Evolutionary conservation across 2,329 filamentous ascomycete species (phyloP), one percentile per base, ranked within the genome.

Genomic region (Seiridium cupressi): DNA sequence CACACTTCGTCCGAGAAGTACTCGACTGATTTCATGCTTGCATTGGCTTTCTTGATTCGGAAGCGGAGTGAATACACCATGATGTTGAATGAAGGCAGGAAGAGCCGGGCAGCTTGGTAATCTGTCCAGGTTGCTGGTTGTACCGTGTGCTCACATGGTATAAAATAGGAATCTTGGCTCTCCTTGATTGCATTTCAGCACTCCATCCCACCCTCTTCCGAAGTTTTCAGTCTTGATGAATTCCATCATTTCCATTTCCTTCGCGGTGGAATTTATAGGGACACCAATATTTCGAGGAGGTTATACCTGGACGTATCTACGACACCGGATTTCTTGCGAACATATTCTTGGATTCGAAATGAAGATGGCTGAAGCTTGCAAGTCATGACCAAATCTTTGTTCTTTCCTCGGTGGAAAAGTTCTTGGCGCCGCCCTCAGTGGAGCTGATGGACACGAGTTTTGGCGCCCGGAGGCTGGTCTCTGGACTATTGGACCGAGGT

Each of bases 1-100:
- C 77, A 79, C 46, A 61, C 70, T 3, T 66, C 70, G 4, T 66
- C 69, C 2, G 66, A 67, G 26, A 71, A 71, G 48, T 68, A 73
- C 57, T 69, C 72, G 44, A 77, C 76, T 1, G 77, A 79, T 61
- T 76, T 68, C 47, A 72, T 79, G 72, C 71, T 79, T n/a, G 74
- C 74, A 1, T 63, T 80, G 47, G 76, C 77, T 2, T 80, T 79
- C 60, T 62, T 80, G 59, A 79, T 80, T 42, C 73, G 77, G 8
- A 77, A 72, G 66, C 69, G 78, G 51, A 71, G 69, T 38, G 77
- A 79, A 63, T 79, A 80, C 57, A 72, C 68, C 31, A 63, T 71
- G 26, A 67, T 76, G 62, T 60, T 77, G 62, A 70, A 69, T 57
- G 70, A 74, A 31, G 69, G 72, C 35, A 36, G 57, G 18, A 55